Conservation (phyloP, 495 filamentous ascomycete species). For the Penicillium subrubescens region DNA sequence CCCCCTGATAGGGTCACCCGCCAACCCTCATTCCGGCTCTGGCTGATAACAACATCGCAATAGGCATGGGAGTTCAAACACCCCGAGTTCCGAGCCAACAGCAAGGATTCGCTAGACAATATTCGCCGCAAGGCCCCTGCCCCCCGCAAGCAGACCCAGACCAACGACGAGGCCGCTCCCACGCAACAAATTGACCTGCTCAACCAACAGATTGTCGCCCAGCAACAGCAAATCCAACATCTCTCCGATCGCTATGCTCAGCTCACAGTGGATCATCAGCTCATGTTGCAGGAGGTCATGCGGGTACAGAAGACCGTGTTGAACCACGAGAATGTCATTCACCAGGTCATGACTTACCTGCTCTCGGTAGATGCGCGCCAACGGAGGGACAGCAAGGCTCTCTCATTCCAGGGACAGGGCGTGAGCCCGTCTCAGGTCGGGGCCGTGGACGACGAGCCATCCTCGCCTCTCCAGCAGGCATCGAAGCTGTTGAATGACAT, state of each 20-base stretch:
- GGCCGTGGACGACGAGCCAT: conserved; percentile 67
- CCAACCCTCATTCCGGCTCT: neutral
- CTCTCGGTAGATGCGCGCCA: conserved; percentile 66
- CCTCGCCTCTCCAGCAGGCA: conserved; percentile 85
- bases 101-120: conserved; percentile 95
- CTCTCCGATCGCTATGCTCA: conserved; percentile 85
- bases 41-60: neutral
- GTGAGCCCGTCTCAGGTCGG: conserved; percentile 48
- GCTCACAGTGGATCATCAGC: conserved; percentile 79
- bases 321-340: conserved; percentile 77
- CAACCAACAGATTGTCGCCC: conserved; percentile 83
- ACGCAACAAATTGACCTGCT: conserved; percentile 88
- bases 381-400: conserved; percentile 60
- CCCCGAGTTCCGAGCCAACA: conserved; percentile 92
- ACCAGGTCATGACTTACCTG: conserved; percentile 72
- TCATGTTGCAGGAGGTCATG: conserved; percentile 85
- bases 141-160: conserved; percentile 71
- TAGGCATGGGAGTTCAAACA: conserved; percentile 99
- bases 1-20: neutral
- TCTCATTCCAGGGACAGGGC: conserved; percentile 47
- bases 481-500: conserved; percentile 83
- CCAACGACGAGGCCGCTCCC: conserved; percentile 71
- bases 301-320: conserved; percentile 87
- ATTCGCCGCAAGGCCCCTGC: conserved; percentile 95
- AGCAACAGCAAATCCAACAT: conserved; percentile 86